A percentile compares a stretch with the other conserved stretches of the same genome.
Evolutionary conservation across 352 stramenopile species (phyloP).

Genomic region (Lagenidium sp.): DNA sequence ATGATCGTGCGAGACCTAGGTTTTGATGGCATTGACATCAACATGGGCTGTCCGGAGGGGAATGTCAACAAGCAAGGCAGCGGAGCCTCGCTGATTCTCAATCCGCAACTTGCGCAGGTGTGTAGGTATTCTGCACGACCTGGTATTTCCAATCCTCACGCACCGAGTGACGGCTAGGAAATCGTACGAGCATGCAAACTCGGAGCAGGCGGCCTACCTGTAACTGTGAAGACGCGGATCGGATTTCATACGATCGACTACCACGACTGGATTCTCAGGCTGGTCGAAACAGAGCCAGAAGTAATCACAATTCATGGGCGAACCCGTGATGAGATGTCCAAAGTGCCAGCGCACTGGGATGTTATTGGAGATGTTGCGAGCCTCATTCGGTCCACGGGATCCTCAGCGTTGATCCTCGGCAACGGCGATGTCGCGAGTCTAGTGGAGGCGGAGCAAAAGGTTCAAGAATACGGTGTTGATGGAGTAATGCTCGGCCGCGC

Average conservation of each 20-base stretch:
- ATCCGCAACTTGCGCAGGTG: slow-evolving; percentile 46
- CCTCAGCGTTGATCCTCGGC: slow-evolving; percentile 54
- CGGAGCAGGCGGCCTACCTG: slow-evolving; percentile 45
- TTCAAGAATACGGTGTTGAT: slow-evolving; percentile 58
- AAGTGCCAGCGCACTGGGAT: slow-evolving; percentile 74
- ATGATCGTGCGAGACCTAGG: slow-evolving; percentile 68
- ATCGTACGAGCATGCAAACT: slow-evolving; percentile 67
- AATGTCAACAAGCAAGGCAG: slow-evolving; percentile 78
- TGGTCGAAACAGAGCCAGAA: slow-evolving; percentile 60
- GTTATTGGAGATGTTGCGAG: slow-evolving; percentile 63
- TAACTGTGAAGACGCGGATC: slow-evolving; percentile 77
- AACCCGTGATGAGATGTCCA: slow-evolving; percentile 78
- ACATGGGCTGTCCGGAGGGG: slow-evolving; percentile 74
- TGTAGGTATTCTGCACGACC: too few relatives aligned
- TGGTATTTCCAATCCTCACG: too few relatives aligned
- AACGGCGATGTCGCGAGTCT: slow-evolving; percentile 72
- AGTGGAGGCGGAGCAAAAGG: slow-evolving; percentile 52
- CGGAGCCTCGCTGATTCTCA: slow-evolving; percentile 53
- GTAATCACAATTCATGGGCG: slow-evolving; percentile 72
- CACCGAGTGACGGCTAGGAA: too few relatives aligned
- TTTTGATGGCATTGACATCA: slow-evolving; percentile 84
- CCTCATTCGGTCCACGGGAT: slow-evolving; percentile 38
- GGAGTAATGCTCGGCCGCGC: slow-evolving; percentile 73
- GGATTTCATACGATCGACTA: slow-evolving; percentile 74
- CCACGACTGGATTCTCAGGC: slow-evolving; percentile 58